phyloP scores from a whole-genome alignment of 108 stramenopile genomes.

The Skeletonema menzelii region DNA sequence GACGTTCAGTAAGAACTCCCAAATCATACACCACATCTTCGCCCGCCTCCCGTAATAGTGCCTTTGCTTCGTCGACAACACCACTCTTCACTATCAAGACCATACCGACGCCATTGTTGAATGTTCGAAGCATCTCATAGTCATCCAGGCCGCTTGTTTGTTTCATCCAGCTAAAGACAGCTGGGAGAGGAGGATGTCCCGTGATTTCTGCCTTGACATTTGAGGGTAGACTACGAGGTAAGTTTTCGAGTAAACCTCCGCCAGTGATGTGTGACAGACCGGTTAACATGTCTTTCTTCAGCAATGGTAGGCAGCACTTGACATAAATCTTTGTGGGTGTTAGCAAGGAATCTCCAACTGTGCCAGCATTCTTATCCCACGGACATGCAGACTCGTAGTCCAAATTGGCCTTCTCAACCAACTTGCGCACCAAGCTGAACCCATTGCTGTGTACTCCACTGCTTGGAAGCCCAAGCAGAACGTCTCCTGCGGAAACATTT shows the following conservation, averaged over 20 bases:
- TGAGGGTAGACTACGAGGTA: slow-evolving; percentile 91
- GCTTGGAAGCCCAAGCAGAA: slow-evolving; percentile 91
- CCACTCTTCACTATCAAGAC: slow-evolving; percentile 86
- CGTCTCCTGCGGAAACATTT: slow-evolving; percentile 85
- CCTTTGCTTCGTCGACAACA: slow-evolving; percentile 67
- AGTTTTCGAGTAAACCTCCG: slow-evolving; percentile 95
- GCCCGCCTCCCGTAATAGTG: slow-evolving; percentile 66
- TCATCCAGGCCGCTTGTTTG: slow-evolving; percentile 86
- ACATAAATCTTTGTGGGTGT: slow-evolving; percentile 97
- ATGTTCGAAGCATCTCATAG: slow-evolving; percentile 94
- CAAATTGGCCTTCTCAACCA: slow-evolving; percentile 87
- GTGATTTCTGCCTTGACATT: slow-evolving; percentile 86
- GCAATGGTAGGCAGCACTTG: slow-evolving; percentile 82
- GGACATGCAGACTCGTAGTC: slow-evolving; percentile 85
- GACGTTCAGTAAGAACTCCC: slow-evolving; percentile 56
- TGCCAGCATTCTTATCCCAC: slow-evolving; percentile 72
- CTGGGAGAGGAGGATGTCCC: slow-evolving; percentile 80
- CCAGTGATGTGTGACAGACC: slow-evolving; percentile 98
- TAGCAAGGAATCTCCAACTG: slow-evolving; percentile 89
- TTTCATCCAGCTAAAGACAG: slow-evolving; percentile 96
- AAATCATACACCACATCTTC: slow-evolving; percentile 77
- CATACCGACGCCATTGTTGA: slow-evolving; percentile 98
- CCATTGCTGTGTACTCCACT: slow-evolving; percentile 98
- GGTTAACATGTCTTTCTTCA: slow-evolving; percentile 80
- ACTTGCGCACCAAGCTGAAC: slow-evolving; percentile 94